Conservation (phyloP, 768 basidiomycete species). For the Tylopilus sp. region DNA sequence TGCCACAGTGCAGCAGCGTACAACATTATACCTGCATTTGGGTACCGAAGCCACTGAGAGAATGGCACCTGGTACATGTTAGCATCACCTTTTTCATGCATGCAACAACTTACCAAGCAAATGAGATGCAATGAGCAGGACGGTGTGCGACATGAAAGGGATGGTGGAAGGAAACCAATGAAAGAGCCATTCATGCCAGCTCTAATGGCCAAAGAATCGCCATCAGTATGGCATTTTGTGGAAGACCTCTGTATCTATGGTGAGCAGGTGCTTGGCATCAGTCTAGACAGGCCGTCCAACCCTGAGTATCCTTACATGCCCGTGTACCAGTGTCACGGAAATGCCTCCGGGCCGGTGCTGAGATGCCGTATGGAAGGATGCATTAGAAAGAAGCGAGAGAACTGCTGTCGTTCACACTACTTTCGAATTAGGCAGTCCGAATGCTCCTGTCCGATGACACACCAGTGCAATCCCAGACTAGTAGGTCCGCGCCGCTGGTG, state of each 20-base stretch:
- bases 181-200: conserved; percentile 7
- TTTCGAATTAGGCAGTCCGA: conserved; percentile 2
- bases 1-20: too few species aligned
- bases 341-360: neutral
- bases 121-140: conserved; percentile 28
- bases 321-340: neutral
- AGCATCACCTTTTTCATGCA: neutral
- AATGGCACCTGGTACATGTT: conserved; percentile 26
- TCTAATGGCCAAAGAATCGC: too few species aligned
- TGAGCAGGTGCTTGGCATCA: too few species aligned
- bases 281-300: neutral
- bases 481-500: conserved; percentile 35
- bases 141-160: conserved; percentile 11
- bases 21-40: too few species aligned
- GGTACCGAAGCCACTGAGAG: too few species aligned
- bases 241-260: too few species aligned
- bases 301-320: neutral
- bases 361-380: neutral
- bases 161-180: neutral
- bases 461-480: conserved; percentile 38
- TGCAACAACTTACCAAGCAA: conserved; percentile 20
- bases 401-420: conserved; percentile 1
- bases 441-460: conserved; percentile 1
- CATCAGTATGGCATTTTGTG: too few species aligned
- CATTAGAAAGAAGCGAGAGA: conserved; percentile 11